phyloP scores from a whole-genome alignment of 2,329 filamentous ascomycete species.

The Pseudogymnoascus sp. region DNA sequence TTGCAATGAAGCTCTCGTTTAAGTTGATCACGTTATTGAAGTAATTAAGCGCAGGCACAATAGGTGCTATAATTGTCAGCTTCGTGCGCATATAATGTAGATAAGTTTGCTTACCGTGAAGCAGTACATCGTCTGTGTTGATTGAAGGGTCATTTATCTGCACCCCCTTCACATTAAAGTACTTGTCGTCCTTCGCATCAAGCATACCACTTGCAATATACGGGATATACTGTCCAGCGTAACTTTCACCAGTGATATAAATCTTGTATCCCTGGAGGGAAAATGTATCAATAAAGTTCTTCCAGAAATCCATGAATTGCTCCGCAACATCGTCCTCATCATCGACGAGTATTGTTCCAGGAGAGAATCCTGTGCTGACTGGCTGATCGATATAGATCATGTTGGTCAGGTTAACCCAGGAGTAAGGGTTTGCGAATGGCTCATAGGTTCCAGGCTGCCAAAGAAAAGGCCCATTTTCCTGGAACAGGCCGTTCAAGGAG shows the following conservation, averaged over 20 bases:
- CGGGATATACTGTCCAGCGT: constrained; percentile 40
- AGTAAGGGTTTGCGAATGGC: constrained; percentile 27
- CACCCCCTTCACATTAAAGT: constrained; percentile 51
- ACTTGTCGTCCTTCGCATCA: constrained; percentile 39
- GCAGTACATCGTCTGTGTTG: constrained; percentile 25
- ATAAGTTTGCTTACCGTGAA: constrained; percentile 14
- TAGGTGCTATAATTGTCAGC: constrained; percentile 24
- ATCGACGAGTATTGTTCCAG: constrained; percentile 42
- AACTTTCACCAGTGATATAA: constrained; percentile 58
- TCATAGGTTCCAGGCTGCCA: constrained; percentile 16
- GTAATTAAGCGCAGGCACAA: constrained; percentile 42
- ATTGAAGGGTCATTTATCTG: constrained; percentile 55
- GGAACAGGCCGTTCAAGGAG: constrained; percentile 52
- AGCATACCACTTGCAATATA: constrained; percentile 45
- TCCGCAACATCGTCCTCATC: constrained; percentile 44
- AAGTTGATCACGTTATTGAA: constrained; percentile 43
- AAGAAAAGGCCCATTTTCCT: constrained; percentile 43
- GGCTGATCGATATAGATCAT: constrained; percentile 43
- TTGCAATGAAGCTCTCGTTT: constrained; percentile 40
- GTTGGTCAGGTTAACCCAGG: constrained; percentile 52
- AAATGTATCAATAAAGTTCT: constrained; percentile 54
- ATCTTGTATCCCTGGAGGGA: constrained; percentile 46
- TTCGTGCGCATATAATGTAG: background rate
- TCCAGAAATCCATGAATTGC: constrained; percentile 54
- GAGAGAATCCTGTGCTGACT: constrained; percentile 41